phyloP scores from a whole-genome alignment of 192 early-diverging fungal species.

The Mycoemilia scoparia region DNA sequence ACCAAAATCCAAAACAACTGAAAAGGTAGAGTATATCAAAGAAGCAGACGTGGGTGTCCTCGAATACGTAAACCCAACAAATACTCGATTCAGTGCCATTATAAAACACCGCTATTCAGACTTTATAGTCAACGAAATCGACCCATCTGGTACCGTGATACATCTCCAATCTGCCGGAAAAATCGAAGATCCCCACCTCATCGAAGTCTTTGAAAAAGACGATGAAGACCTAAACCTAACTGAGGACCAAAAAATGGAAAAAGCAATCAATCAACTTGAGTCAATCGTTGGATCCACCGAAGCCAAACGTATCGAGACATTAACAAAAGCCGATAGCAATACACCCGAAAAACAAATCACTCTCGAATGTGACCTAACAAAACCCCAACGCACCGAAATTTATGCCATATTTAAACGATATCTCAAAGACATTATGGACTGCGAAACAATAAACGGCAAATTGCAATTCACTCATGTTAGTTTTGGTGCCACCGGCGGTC shows the following conservation, averaged over 20 bases:
- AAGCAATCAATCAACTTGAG: conserved; percentile 9
- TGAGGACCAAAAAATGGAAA: conserved; percentile 11
- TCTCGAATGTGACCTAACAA: conserved; percentile 14
- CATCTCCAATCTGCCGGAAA: conserved; percentile 34
- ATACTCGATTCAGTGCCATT: conserved; percentile 20
- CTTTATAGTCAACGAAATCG: conserved; percentile 90
- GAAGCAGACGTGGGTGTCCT: conserved; percentile 54
- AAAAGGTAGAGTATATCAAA: conserved; percentile 8
- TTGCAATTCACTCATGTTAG: conserved; percentile 5
- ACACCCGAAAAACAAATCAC: conserved; percentile 5
- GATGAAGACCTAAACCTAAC: conserved; percentile 13
- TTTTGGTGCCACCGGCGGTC: too few relatives aligned
- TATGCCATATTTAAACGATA: too few relatives aligned
- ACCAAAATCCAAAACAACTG: not conserved
- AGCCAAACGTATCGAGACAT: conserved; percentile 6
- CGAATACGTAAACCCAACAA: conserved; percentile 19
- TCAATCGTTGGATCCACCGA: conserved; percentile 11
- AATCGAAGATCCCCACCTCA: conserved; percentile 7
- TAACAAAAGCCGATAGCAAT: not conserved
- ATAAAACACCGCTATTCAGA: conserved; percentile 55
- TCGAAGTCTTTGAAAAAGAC: conserved; percentile 7
- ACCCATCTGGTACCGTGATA: conserved; percentile 43
- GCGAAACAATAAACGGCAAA: too few relatives aligned
- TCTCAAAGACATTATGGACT: too few relatives aligned
- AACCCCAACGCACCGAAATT: conserved; percentile 14